phyloP scores from a whole-genome alignment of 345 rosid species.

The Moricandia moricandioides region DNA sequence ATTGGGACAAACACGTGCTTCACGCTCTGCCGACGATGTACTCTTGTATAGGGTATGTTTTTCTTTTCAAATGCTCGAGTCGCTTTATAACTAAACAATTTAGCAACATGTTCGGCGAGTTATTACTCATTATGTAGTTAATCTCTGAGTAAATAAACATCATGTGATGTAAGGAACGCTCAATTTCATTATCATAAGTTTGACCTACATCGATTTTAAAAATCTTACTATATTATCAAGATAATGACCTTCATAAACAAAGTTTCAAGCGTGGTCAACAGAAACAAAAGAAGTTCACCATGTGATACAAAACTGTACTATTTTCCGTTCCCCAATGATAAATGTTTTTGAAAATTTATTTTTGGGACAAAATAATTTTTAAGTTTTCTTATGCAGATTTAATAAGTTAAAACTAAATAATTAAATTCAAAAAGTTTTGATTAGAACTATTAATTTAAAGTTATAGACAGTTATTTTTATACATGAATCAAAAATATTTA shows the following conservation, averaged over 20 bases:
- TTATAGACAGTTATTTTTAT: too few relatives aligned
- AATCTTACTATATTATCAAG: not conserved
- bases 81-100: not conserved
- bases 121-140: not conserved
- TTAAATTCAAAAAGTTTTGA: too few relatives aligned
- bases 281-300: not conserved
- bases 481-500: too few relatives aligned
- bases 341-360: too few relatives aligned
- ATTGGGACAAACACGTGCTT: slow-evolving; percentile 11
- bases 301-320: too few relatives aligned
- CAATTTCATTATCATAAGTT: not conserved
- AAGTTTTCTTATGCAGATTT: too few relatives aligned
- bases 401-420: too few relatives aligned
- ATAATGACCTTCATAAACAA: not conserved
- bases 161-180: not conserved
- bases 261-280: not conserved
- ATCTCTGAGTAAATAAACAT: not conserved
- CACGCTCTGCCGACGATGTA: not conserved
- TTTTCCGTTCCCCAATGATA: too few relatives aligned
- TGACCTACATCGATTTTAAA: not conserved
- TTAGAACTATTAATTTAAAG: too few relatives aligned
- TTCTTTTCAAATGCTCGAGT: not conserved
- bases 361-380: too few relatives aligned
- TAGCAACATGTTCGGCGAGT: not conserved
- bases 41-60: slow-evolving; percentile 1